Conservation (phyloP, 2,329 filamentous ascomycete genomes). For the Epichloe hybrida region DNA sequence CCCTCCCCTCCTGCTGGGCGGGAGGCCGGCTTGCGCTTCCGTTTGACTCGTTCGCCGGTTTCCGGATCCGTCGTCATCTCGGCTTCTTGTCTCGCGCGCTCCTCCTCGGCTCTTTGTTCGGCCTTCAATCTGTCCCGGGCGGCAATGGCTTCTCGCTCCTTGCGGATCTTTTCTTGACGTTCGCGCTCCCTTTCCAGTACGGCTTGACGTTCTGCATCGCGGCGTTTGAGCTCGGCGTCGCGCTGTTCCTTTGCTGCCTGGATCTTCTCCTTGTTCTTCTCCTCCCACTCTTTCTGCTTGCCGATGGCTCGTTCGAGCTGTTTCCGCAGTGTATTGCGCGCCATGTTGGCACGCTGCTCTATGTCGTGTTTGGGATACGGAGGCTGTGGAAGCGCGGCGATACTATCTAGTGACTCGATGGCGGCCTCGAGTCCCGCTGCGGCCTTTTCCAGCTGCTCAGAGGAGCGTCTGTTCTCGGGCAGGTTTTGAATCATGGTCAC, state of each 20-base stretch:
- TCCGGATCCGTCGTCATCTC: constrained; percentile 73
- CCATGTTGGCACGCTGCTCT: constrained; percentile 95
- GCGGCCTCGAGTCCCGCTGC: constrained; percentile 71
- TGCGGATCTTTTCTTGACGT: constrained; percentile 66
- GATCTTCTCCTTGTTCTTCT: constrained; percentile 81
- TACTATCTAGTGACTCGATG: constrained; percentile 57
- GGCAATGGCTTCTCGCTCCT: constrained; percentile 69
- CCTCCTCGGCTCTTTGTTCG: constrained; percentile 38
- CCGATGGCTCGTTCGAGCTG: constrained; percentile 79
- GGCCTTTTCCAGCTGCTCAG: constrained; percentile 70
- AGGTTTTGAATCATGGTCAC: constrained; percentile 67
- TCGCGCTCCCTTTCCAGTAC: constrained; percentile 58
- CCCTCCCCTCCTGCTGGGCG: constrained; percentile 25
- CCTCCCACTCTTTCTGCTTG: constrained; percentile 81
- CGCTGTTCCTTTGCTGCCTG: constrained; percentile 66
- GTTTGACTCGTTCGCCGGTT: constrained; percentile 67
- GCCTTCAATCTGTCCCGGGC: constrained; percentile 63
- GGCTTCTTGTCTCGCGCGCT: constrained; percentile 37
- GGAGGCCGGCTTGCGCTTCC: constrained; percentile 50
- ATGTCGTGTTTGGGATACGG: constrained; percentile 86
- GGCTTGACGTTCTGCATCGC: constrained; percentile 62
- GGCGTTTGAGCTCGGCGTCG: constrained; percentile 63
- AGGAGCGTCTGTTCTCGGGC: constrained; percentile 60
- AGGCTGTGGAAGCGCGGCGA: constrained; percentile 49
- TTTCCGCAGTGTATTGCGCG: constrained; percentile 82